These are phyloP conservation scores for Fusarium mangiferae DNA, from an alignment of 2,329 filamentous ascomycete species.

Conservation along the genomic window DNA sequence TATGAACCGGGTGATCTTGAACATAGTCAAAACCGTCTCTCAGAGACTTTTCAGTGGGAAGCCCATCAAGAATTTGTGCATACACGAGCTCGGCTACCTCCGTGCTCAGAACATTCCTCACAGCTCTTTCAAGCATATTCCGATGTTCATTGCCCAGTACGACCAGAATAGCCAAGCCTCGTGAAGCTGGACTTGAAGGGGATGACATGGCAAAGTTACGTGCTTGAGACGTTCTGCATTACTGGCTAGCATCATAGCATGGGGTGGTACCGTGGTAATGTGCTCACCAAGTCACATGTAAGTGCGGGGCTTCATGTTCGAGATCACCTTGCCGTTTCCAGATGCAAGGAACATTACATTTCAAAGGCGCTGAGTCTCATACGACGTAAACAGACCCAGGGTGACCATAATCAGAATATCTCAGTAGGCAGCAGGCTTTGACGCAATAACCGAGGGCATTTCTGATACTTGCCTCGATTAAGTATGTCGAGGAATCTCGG, in stretches of 20 bases:
- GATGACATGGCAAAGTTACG: neutral
- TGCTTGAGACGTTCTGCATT: neutral
- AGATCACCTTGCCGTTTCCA: neutral
- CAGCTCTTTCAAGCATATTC: neutral
- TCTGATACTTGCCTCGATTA: rapidly evolving
- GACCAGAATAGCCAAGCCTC: rapidly evolving
- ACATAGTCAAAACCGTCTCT: neutral
- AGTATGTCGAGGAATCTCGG: neutral
- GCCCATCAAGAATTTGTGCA: constrained; percentile 23
- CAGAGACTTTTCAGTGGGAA: neutral
- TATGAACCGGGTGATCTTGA: neutral
- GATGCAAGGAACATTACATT: rapidly evolving
- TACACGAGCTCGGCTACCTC: constrained; percentile 1
- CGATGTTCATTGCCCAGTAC: neutral
- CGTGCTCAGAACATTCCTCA: neutral
- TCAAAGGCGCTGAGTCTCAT: rapidly evolving
- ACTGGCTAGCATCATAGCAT: rapidly evolving
- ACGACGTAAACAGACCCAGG: rapidly evolving
- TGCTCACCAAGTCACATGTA: neutral
- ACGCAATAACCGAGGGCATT: neutral
- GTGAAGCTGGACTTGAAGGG: neutral
- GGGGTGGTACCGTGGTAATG: too few relatives aligned
- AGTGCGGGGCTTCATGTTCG: neutral
- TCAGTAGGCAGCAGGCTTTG: neutral
- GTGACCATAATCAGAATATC: too few relatives aligned